Evolutionary conservation across 164 flowering plant species (phyloP), one percentile per base, ranked within the genome.

Genomic region (Echeveria elegans): DNA sequence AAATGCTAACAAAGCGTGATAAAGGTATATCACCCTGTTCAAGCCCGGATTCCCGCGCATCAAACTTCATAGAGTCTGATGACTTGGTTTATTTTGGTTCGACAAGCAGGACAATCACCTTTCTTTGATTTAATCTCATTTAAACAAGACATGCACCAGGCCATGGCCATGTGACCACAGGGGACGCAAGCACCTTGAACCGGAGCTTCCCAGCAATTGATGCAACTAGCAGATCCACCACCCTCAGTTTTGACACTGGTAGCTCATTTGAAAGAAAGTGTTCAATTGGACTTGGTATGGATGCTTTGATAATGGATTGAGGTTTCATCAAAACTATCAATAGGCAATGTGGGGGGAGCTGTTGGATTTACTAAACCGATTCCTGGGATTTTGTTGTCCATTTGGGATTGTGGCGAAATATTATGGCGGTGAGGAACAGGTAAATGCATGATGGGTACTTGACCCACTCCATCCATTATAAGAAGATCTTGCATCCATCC

Each of bases 151-250:
- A 69, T 69, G 32, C 71, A 69, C 6, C 66, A 66, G 23, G 71
- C 71, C 71, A 69, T 66, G 23, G 71, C 71, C 71, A 69, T 63
- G 59, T 69, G 71, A 69, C 71, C 71, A 69, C 71, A 69, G 59
- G 71, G 71, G 30, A 69, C 50, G 47, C 71, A 69, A 12, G 71
- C 71, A 69, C 71, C 66, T 30, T 69, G 66, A 6, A 63, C 59
- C 19, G 71, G 71, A 63, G 71, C 66, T 48, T 69, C 71, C 71
- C 71, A 69, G 36, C 71, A 69, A n/a, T 62, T 69, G 4, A 69
- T 26, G 47, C 71, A 69, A 14, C 31, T 26, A 23, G 66, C 63
- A 62, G 71, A 69, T 41, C 32, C 58, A 68, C 29, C 61, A 26
- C 63, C 45, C 1, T 61, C 30, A 34, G 40, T 34, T 41, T 24